A percentile compares a stretch with the other conserved stretches of the same genome.
phyloP scores from a whole-genome alignment of 129 eudicot genomes.

The Centaurea solstitialis region DNA sequence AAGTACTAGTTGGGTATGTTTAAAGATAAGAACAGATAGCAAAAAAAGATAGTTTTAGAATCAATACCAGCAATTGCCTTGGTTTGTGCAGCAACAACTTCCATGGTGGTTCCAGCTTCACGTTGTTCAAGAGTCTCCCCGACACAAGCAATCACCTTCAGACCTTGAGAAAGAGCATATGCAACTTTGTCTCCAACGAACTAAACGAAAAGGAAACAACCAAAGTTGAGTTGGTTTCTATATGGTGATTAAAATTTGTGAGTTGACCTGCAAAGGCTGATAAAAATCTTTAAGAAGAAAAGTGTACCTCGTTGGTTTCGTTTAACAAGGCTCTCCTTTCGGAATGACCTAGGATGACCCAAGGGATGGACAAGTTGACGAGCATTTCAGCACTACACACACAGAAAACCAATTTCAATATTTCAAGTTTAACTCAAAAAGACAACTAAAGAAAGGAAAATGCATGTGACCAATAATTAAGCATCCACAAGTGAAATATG shows the following conservation, averaged over 20 bases:
- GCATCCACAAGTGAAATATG: neutral
- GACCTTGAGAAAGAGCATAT: conserved; percentile 91
- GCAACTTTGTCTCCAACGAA: conserved; percentile 98
- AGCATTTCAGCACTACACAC: conserved; percentile 93
- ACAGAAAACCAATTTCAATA: conserved; percentile 13
- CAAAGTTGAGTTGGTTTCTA: neutral
- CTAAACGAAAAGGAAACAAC: conserved; percentile 36
- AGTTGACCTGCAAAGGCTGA: neutral
- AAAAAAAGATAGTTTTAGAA: neutral
- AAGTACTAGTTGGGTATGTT: conserved; percentile 3
- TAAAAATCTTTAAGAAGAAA: conserved; percentile 3
- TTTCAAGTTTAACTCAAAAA: conserved; percentile 5
- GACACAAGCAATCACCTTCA: conserved; percentile 96
- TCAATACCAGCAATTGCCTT: conserved; percentile 87
- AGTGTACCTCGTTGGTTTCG: conserved; percentile 82
- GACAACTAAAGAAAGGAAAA: neutral
- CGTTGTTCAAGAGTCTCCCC: conserved; percentile 96
- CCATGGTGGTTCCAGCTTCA: conserved; percentile 91
- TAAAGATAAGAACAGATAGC: neutral
- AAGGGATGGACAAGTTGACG: conserved; percentile 70
- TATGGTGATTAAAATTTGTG: neutral
- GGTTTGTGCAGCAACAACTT: conserved; percentile 96
- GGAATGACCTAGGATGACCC: conserved; percentile 99
- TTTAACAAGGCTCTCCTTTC: conserved; percentile 78
- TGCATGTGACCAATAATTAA: neutral